These are phyloP conservation scores for Leptomonas pyrrhocoris DNA, from an alignment of 208 protist species.

Conservation along the genomic window DNA sequence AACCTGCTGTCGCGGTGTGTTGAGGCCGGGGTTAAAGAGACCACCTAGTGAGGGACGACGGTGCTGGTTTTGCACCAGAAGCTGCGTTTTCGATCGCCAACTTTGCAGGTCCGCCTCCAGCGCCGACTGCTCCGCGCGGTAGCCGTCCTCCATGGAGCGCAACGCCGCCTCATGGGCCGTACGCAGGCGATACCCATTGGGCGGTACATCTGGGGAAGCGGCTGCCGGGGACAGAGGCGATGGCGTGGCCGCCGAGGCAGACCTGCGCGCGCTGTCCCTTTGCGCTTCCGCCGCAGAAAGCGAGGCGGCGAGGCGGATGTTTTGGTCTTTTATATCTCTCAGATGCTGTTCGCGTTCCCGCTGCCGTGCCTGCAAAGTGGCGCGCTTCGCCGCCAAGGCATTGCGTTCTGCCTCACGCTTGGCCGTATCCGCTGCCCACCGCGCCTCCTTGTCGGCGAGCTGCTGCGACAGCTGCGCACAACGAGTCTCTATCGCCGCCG, in stretches of 20 bases:
- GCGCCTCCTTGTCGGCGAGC: conserved; percentile 17
- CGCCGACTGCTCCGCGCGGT: conserved; percentile 36
- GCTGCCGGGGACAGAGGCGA: background rate
- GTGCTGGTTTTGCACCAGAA: conserved; percentile 13
- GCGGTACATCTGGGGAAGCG: background rate
- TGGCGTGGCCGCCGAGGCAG: background rate
- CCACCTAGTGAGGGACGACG: background rate
- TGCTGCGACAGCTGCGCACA: conserved; percentile 23
- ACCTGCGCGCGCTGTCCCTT: background rate
- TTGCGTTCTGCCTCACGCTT: conserved; percentile 10
- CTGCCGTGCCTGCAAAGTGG: conserved; percentile 12
- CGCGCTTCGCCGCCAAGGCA: conserved; percentile 7
- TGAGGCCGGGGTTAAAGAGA: conserved; percentile 1
- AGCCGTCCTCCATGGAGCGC: conserved; percentile 40
- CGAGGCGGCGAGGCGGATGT: conserved; percentile 1
- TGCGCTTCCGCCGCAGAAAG: conserved; percentile 1
- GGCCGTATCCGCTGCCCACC: conserved; percentile 10
- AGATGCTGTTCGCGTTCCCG: conserved; percentile 19
- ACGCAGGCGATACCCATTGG: conserved; percentile 15
- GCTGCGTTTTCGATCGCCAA: conserved; percentile 24
- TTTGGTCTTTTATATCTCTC: conserved; percentile 10
- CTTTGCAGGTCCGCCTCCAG: conserved; percentile 32
- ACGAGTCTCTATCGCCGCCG: background rate
- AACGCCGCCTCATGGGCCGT: conserved; percentile 33
- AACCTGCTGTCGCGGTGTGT: conserved; percentile 28